Percentiles rank a stretch among this genome's conserved stretches.
phyloP scores from a whole-genome alignment of 192 early-diverging fungal genomes.

The Coemansia javaensis region DNA sequence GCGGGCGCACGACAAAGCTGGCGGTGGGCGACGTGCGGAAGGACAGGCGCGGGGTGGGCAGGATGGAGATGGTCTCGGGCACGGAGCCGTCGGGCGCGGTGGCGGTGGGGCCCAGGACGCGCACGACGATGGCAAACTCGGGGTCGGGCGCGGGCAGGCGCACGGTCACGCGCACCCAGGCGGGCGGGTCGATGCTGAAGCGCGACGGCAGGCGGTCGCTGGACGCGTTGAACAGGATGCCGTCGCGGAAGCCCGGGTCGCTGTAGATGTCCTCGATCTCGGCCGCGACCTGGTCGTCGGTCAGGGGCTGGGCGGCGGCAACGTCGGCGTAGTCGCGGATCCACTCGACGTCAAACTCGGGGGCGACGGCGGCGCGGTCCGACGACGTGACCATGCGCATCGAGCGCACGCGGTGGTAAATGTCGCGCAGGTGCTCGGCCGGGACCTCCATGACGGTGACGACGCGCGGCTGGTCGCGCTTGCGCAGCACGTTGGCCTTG shows the following conservation, averaged over 20 bases:
- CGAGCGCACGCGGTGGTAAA: conserved; percentile 41
- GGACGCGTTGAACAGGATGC: conserved; percentile 47
- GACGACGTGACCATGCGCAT: conserved; percentile 45
- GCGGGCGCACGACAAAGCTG: conserved; percentile 46
- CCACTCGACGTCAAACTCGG: conserved; percentile 50
- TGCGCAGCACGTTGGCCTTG: conserved; percentile 52
- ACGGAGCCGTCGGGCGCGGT: conserved; percentile 5
- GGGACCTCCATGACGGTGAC: conserved; percentile 51
- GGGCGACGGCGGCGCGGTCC: conserved; percentile 35
- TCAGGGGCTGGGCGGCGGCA: conserved; percentile 17
- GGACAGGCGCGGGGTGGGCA: conserved; percentile 24
- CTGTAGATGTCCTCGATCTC: conserved; percentile 50
- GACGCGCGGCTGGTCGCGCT: conserved; percentile 53
- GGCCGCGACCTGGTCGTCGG: conserved; percentile 35
- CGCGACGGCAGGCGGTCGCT: conserved; percentile 49
- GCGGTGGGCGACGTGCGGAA: conserved; percentile 23
- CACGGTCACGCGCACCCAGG: conserved; percentile 46
- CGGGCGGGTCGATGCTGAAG: conserved; percentile 39
- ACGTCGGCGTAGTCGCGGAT: conserved; percentile 31
- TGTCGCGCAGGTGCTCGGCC: conserved; percentile 21
- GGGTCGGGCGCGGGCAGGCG: conserved; percentile 40
- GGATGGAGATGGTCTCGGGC: conserved; percentile 17
- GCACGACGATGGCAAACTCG: conserved; percentile 28
- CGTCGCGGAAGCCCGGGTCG: conserved; percentile 51
- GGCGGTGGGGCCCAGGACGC: conserved; percentile 27